A percentile compares a stretch with the other conserved stretches of the same genome.
phyloP scores from a whole-genome alignment of 2,329 filamentous ascomycete genomes.

The Sporothrix inflata region DNA sequence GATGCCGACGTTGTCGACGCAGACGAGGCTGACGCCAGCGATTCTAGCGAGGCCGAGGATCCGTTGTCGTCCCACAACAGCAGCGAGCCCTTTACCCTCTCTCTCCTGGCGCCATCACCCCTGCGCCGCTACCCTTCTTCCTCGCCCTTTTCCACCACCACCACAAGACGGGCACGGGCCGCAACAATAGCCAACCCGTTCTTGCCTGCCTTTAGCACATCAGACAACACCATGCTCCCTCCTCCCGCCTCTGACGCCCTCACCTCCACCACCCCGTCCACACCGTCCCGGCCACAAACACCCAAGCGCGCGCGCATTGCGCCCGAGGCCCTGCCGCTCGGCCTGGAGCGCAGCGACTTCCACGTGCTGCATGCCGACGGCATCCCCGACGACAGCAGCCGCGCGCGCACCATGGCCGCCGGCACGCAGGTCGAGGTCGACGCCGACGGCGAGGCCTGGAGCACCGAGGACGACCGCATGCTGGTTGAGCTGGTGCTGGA shows the following conservation, averaged over 20 bases:
- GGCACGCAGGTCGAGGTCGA: constrained; percentile 50
- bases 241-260: constrained; percentile 1
- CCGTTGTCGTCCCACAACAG: neutral
- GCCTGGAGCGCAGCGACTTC: constrained; percentile 62
- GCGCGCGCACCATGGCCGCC: neutral
- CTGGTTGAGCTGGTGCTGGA: constrained; percentile 70
- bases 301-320: constrained; percentile 65
- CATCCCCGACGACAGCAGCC: constrained; percentile 36
- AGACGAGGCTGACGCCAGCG: constrained; percentile 36
- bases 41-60: constrained; percentile 33
- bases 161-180: constrained; percentile 21
- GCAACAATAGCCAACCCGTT: constrained; percentile 16
- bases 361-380: constrained; percentile 51
- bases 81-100: constrained; percentile 16
- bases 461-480: constrained; percentile 64
- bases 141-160: neutral
- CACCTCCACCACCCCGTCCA: constrained; percentile 16
- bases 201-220: constrained; percentile 4
- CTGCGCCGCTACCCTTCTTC: constrained; percentile 25
- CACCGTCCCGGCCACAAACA: constrained; percentile 50
- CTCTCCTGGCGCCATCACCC: constrained; percentile 25
- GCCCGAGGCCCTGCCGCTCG: constrained; percentile 62
- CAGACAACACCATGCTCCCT: neutral
- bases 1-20: constrained; percentile 39
- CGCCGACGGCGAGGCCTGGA: constrained; percentile 58